phyloP scores from a whole-genome alignment of 2,329 filamentous ascomycete species.

The Ambrosiella xylebori region DNA sequence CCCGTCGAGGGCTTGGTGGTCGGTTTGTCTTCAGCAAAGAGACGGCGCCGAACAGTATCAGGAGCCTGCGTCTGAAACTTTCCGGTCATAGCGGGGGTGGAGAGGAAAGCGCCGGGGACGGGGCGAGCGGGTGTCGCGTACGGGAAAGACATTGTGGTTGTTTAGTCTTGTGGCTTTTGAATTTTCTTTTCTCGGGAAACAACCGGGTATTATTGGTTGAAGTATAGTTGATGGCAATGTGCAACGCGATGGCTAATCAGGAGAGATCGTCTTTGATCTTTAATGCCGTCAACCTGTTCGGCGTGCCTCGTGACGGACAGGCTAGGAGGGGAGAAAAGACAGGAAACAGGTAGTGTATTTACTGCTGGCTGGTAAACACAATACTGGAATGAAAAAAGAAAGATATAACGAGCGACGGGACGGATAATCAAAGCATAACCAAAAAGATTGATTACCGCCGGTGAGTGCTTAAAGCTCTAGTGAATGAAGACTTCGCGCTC shows the following conservation, averaged over 20 bases:
- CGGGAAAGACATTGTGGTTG: constrained; percentile 33
- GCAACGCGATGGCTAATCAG: background rate
- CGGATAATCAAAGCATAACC: background rate
- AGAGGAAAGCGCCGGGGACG: constrained; percentile 58
- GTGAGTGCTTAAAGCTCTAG: too few species aligned
- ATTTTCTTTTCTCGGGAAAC: background rate
- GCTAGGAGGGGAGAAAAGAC: background rate
- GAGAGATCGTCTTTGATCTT: too few species aligned
- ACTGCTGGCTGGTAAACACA: background rate
- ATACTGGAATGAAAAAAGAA: background rate
- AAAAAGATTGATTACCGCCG: background rate
- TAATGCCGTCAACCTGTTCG: background rate
- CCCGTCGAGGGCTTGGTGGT: too few species aligned
- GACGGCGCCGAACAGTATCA: constrained; percentile 33
- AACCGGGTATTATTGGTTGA: background rate
- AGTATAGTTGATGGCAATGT: too few species aligned
- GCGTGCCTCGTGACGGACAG: background rate
- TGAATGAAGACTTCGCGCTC: background rate
- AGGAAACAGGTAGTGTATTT: background rate
- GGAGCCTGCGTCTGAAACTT: constrained; percentile 17
- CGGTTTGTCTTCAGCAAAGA: constrained; percentile 25
- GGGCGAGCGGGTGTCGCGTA: constrained; percentile 50
- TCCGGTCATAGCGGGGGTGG: constrained; percentile 48
- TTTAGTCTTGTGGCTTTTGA: background rate
- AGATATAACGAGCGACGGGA: background rate